Conservation (phyloP, 345 rosid species). For the Crucihimalaya himalaica region DNA sequence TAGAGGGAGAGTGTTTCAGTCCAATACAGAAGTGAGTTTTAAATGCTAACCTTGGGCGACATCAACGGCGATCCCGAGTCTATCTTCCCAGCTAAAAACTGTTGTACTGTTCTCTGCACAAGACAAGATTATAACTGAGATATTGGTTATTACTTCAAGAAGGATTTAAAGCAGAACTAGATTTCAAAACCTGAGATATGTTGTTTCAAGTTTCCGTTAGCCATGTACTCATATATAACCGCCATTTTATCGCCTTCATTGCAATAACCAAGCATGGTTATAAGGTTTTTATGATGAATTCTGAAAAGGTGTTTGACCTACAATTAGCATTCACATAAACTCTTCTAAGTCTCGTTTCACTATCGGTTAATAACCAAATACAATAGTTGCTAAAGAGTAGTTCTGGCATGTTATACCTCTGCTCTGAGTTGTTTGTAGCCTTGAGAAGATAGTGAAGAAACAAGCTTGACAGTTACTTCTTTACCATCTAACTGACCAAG, state of each 20-base stretch:
- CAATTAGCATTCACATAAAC: constrained; percentile 31
- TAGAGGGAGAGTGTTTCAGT: neutral
- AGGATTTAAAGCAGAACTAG: neutral
- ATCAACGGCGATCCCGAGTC: constrained; percentile 52
- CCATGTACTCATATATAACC: constrained; percentile 59
- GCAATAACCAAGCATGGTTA: constrained; percentile 57
- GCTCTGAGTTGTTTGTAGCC: constrained; percentile 53
- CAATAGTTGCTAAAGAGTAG: neutral
- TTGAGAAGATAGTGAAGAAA: constrained; percentile 47
- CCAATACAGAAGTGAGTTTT: neutral
- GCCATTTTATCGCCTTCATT: constrained; percentile 49
- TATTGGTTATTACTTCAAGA: constrained; percentile 13
- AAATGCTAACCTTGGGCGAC: constrained; percentile 51
- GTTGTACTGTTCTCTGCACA: constrained; percentile 38
- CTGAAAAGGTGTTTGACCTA: constrained; percentile 56
- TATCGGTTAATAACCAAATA: neutral
- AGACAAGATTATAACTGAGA: neutral
- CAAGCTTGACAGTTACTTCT: constrained; percentile 63
- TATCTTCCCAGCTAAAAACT: constrained; percentile 54
- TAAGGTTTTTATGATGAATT: constrained; percentile 60
- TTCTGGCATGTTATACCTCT: constrained; percentile 40
- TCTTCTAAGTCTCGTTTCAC: constrained; percentile 1
- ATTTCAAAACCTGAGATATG: constrained; percentile 47
- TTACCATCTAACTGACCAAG: constrained; percentile 46
- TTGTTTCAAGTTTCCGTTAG: constrained; percentile 48